These are phyloP conservation scores for Pterocarpus santalinus DNA, from an alignment of 306 rosid genomes.

Conservation along the genomic window DNA sequence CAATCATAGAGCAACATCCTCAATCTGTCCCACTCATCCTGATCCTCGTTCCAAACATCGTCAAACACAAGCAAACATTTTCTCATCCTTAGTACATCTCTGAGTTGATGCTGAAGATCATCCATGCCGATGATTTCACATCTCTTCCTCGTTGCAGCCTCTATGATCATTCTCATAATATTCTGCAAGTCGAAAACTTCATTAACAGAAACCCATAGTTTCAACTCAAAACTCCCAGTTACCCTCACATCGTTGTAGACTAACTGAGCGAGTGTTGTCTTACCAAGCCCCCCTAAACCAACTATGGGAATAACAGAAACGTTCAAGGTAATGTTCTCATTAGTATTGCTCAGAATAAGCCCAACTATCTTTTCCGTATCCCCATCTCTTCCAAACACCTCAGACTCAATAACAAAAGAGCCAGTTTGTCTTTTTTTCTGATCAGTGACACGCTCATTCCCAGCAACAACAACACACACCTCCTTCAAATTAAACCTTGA, in stretches of 20 bases:
- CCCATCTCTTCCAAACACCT: conserved; percentile 33
- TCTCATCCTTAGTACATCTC: background rate
- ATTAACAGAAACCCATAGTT: background rate
- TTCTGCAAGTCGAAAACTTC: background rate
- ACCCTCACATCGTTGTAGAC: conserved; percentile 7
- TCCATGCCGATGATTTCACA: background rate
- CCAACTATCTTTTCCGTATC: conserved; percentile 42
- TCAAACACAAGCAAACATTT: conserved; percentile 31
- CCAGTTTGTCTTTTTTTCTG: conserved; percentile 35
- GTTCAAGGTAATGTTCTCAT: too few relatives aligned
- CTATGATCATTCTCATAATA: background rate
- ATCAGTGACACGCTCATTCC: too few relatives aligned
- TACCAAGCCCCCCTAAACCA: background rate
- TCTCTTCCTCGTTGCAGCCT: background rate
- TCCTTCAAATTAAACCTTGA: conserved; percentile 5
- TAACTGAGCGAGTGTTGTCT: conserved; percentile 16
- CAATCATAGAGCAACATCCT: background rate
- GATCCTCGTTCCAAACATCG: conserved; percentile 41
- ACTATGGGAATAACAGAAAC: too few relatives aligned
- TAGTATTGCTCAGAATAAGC: too few relatives aligned
- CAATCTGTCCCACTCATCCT: background rate
- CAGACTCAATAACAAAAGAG: conserved; percentile 13
- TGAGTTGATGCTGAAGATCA: conserved; percentile 13
- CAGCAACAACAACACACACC: too few relatives aligned
- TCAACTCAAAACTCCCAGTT: background rate